Percentiles rank a stretch among this genome's conserved stretches.
Conservation (phyloP, 2,329 filamentous ascomycete genomes). For the Anthostomella pinea region DNA sequence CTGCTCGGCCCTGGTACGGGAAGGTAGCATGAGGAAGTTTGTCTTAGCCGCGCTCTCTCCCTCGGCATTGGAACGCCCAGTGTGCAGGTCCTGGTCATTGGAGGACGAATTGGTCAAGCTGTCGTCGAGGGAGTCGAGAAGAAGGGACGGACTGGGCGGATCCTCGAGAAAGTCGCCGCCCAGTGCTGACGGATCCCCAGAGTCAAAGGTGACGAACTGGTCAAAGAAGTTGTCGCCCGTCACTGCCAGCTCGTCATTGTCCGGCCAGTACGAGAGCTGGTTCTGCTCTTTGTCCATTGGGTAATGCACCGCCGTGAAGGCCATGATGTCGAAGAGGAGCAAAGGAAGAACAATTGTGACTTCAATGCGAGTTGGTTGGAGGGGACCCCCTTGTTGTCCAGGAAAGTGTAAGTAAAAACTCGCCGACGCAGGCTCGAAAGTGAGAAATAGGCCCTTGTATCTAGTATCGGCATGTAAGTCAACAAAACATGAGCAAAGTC, state of each 20-base stretch:
- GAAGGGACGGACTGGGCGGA: slow-evolving; percentile 31
- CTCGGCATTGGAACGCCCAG: slow-evolving; percentile 14
- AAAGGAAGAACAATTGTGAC: slow-evolving; percentile 16
- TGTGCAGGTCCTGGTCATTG: slow-evolving; percentile 19
- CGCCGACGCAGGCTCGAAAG: slow-evolving; percentile 12
- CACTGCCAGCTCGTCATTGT: slow-evolving; percentile 28
- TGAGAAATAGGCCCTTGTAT: slow-evolving; percentile 22
- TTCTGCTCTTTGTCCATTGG: slow-evolving; percentile 32
- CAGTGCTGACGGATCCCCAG: slow-evolving; percentile 21
- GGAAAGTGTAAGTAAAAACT: slow-evolving; percentile 15
- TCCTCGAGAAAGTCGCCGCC: slow-evolving; percentile 22
- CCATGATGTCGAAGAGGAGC: slow-evolving; percentile 28
- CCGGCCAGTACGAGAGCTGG: slow-evolving; percentile 27
- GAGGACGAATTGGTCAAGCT: slow-evolving; percentile 18
- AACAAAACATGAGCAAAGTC: slow-evolving; percentile 30
- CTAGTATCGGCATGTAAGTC: slow-evolving; percentile 25
- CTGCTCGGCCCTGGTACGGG: too few species aligned
- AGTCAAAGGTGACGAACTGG: slow-evolving; percentile 33
- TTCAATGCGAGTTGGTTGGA: slow-evolving; percentile 13
- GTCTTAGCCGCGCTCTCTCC: slow-evolving; percentile 11
- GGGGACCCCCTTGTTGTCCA: slow-evolving; percentile 9
- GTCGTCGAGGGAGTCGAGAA: slow-evolving; percentile 28
- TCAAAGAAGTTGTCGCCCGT: slow-evolving; percentile 33
- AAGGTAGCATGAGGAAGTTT: too few species aligned
- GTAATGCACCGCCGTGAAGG: slow-evolving; percentile 28